These are phyloP conservation scores for Ustanciosporium gigantosporum DNA, from an alignment of 1,284 basidiomycete genomes.

Conservation along the genomic window DNA sequence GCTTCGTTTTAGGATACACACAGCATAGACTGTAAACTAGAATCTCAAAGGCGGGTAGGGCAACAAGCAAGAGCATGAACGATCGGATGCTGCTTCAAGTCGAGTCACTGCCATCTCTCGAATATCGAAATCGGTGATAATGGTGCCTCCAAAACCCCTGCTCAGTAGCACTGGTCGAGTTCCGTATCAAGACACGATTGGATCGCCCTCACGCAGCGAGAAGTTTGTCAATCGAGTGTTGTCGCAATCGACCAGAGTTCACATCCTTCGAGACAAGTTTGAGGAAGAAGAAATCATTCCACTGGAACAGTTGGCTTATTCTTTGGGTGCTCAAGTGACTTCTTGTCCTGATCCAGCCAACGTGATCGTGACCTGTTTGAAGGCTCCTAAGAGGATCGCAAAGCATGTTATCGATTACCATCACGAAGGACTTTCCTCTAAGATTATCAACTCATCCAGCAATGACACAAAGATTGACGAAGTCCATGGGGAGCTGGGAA, in stretches of 20 bases:
- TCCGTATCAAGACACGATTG: background rate
- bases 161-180: no score
- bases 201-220: background rate
- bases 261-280: constrained; percentile 32
- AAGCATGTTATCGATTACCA: constrained; percentile 20
- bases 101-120: no score
- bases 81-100: no score
- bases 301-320: constrained; percentile 8
- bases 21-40: no score
- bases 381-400: constrained; percentile 24
- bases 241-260: constrained; percentile 22
- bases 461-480: background rate
- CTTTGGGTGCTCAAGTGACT: constrained; percentile 30
- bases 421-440: no score
- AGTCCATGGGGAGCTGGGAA: background rate
- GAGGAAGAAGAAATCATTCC: background rate
- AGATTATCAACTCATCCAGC: background rate
- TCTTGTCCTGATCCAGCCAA: constrained; percentile 9
- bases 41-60: no score
- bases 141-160: no score
- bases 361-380: constrained; percentile 22
- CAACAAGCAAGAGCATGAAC: no score
- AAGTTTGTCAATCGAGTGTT: background rate
- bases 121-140: no score
- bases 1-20: no score